Conservation (phyloP, 139 green algal genomes). For the Axilococcus clingmanii region DNA sequence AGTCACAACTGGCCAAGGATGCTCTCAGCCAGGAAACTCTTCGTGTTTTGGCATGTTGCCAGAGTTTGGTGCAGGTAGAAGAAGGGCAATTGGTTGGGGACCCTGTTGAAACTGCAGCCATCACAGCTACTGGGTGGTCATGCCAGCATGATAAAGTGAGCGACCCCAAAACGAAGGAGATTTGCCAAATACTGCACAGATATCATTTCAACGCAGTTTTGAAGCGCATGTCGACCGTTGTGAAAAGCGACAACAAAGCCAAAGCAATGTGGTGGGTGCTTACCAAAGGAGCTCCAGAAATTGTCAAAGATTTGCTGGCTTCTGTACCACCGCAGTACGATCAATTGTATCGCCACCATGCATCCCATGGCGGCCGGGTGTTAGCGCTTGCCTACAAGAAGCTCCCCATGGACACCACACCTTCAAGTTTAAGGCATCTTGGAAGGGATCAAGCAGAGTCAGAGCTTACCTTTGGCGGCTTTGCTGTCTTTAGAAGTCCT, state of each 20-base stretch:
- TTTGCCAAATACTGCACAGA: slow-evolving; percentile 57
- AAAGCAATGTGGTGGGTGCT: slow-evolving; percentile 33
- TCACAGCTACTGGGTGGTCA: slow-evolving; percentile 32
- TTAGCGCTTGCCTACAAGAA: slow-evolving; percentile 75
- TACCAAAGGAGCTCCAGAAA: slow-evolving; percentile 85
- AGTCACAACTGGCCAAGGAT: not conserved
- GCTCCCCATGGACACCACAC: slow-evolving; percentile 34
- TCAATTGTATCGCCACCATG: slow-evolving; percentile 70
- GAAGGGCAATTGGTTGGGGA: slow-evolving; percentile 60
- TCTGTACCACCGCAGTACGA: slow-evolving; percentile 65
- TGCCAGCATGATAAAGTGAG: slow-evolving; percentile 9
- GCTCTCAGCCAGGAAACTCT: slow-evolving; percentile 4
- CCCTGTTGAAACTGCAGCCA: slow-evolving; percentile 71
- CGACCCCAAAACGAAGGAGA: slow-evolving; percentile 10
- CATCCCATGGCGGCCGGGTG: slow-evolving; percentile 78
- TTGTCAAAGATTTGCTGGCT: slow-evolving; percentile 46
- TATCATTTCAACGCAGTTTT: slow-evolving; percentile 86
- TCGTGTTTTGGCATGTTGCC: slow-evolving; percentile 76
- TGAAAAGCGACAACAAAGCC: slow-evolving; percentile 29
- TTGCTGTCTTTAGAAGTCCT: slow-evolving; percentile 81
- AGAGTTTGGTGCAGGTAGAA: slow-evolving; percentile 71
- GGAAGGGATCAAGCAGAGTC: slow-evolving; percentile 48
- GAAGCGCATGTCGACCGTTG: slow-evolving; percentile 81
- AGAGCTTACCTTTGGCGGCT: slow-evolving; percentile 60
- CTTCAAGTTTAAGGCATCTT: slow-evolving; percentile 39